Conservation (phyloP, 2,329 filamentous ascomycete species). For the Curvularia verruculosa region DNA sequence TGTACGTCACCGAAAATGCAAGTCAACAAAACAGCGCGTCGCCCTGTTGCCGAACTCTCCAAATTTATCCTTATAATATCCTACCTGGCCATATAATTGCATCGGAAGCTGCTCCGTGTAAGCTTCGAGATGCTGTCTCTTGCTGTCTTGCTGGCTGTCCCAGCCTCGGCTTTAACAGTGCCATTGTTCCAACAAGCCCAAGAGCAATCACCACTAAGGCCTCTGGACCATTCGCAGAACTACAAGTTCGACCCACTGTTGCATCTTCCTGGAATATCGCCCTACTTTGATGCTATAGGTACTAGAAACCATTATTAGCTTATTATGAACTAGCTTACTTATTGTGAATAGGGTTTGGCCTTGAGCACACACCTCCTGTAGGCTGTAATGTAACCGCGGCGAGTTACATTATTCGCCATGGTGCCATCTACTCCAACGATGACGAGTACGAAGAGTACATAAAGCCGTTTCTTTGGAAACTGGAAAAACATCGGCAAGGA, state of each 20-base stretch:
- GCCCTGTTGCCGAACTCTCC: not conserved
- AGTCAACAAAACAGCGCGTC: constrained; percentile 15
- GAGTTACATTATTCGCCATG: constrained; percentile 57
- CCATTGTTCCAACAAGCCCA: constrained; percentile 15
- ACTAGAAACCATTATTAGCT: not conserved
- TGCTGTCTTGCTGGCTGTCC: constrained; percentile 26
- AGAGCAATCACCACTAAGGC: constrained; percentile 24
- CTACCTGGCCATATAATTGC: not conserved
- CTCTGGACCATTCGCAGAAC: constrained; percentile 37
- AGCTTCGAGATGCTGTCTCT: constrained; percentile 19
- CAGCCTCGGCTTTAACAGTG: constrained; percentile 28
- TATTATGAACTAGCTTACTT: not conserved
- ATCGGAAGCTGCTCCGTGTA: not conserved
- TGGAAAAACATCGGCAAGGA: constrained; percentile 62
- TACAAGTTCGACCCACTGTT: constrained; percentile 56
- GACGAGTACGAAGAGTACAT: constrained; percentile 59
- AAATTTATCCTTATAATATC: not conserved
- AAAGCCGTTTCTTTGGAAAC: constrained; percentile 59
- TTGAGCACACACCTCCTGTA: constrained; percentile 55
- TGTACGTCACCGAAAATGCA: constrained; percentile 14
- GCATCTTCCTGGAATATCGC: constrained; percentile 58
- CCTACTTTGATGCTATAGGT: constrained; percentile 57
- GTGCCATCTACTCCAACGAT: constrained; percentile 58
- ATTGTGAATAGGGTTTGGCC: constrained; percentile 40
- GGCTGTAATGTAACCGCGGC: constrained; percentile 57